Evolutionary conservation across 2,329 filamentous ascomycete species (phyloP), one percentile per base, ranked within the genome.

Genomic region (Alternaria gaisen): DNA sequence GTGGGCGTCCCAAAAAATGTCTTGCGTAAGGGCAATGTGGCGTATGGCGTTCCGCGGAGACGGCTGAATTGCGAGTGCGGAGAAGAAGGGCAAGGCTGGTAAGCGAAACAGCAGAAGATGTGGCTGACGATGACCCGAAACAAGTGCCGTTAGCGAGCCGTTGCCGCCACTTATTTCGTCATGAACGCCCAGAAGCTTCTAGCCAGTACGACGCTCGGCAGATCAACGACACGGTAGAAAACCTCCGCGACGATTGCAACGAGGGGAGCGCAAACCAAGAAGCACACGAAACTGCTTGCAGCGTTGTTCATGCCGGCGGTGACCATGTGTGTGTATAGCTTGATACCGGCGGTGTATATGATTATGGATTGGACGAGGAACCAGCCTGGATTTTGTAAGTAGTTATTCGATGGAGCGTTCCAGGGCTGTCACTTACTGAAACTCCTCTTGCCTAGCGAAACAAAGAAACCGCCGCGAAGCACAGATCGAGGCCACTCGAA

Each of bases 291-390:
- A 0, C 66, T 69, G 20, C 64, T 67, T 8, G 64, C 20, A 14
- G 60, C 53, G 18, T 50, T 56, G 28, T 54, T 60, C 32, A 53
- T 57, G 7, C 71, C 67, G 7, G 60, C 28, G 18, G 43, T 40
- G 52, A 69, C 60, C 54, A 76, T 62, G 47, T 68, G 60, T 44
- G 72, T 36, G 87, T 90, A 81, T 4, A 78, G 60, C 53, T 78
- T 79, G 68, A 83, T 80, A 47, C 80, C 80, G 12, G 75, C 72
- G 1, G 76, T 78, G 67, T 82, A 83, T 38, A 81, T 72, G 28
- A 83, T 67, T 50, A 79, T 77, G 7, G 77, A 70, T 63, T 82
- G 80, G 4, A 80, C 63, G 40, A 82, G 73, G 63, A 82, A 82
- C 60, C 75, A 77, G 66, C 80, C 80, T 82, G 26, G 5, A 14